Percentiles rank a stretch among this genome's conserved stretches.
These are phyloP conservation scores for Plantago ovata DNA, from an alignment of 257 asterid species.

Conservation along the genomic window DNA sequence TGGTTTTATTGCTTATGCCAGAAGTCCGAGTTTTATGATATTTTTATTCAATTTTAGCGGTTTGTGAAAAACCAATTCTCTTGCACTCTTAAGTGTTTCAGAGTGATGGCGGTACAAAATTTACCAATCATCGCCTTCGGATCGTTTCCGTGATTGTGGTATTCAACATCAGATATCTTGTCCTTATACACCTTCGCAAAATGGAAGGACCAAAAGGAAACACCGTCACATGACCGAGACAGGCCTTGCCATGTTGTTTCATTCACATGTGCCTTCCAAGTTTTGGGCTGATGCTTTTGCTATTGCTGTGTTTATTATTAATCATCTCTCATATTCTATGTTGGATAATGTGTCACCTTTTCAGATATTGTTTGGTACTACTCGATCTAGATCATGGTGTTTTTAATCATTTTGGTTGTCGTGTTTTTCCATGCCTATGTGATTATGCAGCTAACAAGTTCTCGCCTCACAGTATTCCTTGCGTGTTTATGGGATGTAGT, in stretches of 20 bases:
- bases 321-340: neutral
- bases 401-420: neutral
- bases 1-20: no score
- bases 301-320: neutral
- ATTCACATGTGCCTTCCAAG: neutral
- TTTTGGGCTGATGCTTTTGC: neutral
- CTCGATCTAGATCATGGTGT: neutral
- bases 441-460: neutral
- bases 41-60: no score
- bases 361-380: neutral
- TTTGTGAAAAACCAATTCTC: no score
- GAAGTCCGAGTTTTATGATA: no score
- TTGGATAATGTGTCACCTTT: neutral
- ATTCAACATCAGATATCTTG: neutral
- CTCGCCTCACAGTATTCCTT: neutral
- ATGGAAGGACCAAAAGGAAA: neutral
- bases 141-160: neutral
- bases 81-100: no score
- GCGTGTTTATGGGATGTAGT: neutral
- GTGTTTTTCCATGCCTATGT: neutral
- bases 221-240: neutral
- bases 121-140: neutral
- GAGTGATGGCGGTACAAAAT: no score
- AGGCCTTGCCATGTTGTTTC: neutral
- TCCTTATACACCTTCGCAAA: neutral